These are phyloP conservation scores for Paxillus involutus DNA, from an alignment of 768 basidiomycete species.

Conservation along the genomic window DNA sequence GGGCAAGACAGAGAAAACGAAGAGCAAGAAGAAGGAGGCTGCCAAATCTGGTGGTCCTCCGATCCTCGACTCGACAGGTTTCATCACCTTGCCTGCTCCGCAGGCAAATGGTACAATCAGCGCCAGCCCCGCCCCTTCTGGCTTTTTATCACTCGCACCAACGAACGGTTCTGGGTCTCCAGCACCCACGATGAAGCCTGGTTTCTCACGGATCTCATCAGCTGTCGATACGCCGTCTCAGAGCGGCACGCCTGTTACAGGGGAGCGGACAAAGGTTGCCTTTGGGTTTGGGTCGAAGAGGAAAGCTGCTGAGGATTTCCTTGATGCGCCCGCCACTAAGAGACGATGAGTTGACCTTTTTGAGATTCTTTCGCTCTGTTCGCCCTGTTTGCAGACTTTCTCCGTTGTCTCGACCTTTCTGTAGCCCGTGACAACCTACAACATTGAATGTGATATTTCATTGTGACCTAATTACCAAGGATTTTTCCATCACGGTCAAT, in stretches of 20 bases:
- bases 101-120: conserved; percentile 39
- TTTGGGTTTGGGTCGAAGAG: conserved; percentile 80
- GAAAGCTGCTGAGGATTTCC: conserved; percentile 73
- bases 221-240: conserved; percentile 49
- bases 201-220: conserved; percentile 76
- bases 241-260: conserved; percentile 54
- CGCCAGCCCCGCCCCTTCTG: conserved; percentile 47
- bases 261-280: conserved; percentile 71
- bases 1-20: conserved; percentile 79
- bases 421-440: background rate
- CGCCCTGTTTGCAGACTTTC: background rate
- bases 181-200: conserved; percentile 53
- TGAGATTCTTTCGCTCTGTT: background rate
- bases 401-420: background rate
- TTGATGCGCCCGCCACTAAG: conserved; percentile 68
- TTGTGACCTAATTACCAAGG: background rate
- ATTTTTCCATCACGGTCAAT: too few relatives aligned
- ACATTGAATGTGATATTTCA: background rate
- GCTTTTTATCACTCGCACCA: conserved; percentile 28
- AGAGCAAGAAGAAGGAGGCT: conserved; percentile 75
- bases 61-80: conserved; percentile 51
- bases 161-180: conserved; percentile 53
- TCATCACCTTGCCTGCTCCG: conserved; percentile 73
- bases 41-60: conserved; percentile 49
- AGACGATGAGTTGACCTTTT: conserved; percentile 27